Base-by-base conservation (phyloP, 208 protist species). In the Acanthamoeba royreba region DNA sequence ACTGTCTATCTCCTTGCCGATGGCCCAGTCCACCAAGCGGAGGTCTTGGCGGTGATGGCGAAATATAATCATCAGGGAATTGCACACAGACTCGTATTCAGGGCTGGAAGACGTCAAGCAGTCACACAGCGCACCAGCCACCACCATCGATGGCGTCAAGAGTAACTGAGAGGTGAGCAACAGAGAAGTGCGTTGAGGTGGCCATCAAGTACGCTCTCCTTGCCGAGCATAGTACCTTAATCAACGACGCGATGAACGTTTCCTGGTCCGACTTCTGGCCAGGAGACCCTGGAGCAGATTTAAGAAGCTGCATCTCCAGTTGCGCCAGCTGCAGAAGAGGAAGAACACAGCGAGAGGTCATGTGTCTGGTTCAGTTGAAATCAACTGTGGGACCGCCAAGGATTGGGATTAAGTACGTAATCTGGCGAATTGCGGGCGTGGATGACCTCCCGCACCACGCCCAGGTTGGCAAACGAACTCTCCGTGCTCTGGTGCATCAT, bases 11-110 rank as follows among this genome's bases (percentile, higher is more conserved):
- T 87, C 79, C 11, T 42, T 49, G 31, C 42, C 31, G 33, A 87
- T n/a, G 4, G 79, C 79, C 79, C 79, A 87, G 22, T 87, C 46
- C 15, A 87, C 42, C 33, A 87, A 45, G 31, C 79, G 79, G 43
- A 87, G 35, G 79, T 87, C 79, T 22, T 33, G 43, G 17, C 43
- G 25, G 79, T 87, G 47, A 45, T 87, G 79, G 13, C 79, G n/a
- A n/a, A 87, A 87, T n/a, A 87, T 87, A 33, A 87, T 61, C 28
- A 87, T 38, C 2, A 87, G 49, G 28, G 79, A 87, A 45, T 58
- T 87, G 43, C 79, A 87, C 43, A 87, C 79, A 17, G 79, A 52
- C 31, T 87, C 79, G 79, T 87, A 87, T n/a, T 87, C 79, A 15
- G 22, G 79, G 49, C 79, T 58, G n/a, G 46, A 61, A 17, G 79